Evolutionary conservation across 106 monocot genomes (phyloP), one percentile per base, ranked within the genome.

Genomic region (Acorus gramineus): DNA sequence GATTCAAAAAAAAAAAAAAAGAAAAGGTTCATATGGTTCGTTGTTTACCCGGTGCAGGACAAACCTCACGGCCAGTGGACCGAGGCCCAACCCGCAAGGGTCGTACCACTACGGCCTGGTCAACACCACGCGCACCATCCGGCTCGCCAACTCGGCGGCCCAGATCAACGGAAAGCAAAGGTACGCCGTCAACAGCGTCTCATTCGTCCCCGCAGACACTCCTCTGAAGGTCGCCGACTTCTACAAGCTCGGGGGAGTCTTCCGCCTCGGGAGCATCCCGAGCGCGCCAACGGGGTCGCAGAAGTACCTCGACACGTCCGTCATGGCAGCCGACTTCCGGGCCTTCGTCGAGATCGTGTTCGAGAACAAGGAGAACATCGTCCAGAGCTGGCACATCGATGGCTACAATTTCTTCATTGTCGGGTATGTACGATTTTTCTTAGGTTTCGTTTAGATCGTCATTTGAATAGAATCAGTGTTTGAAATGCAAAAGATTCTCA

Each of bases 81-180:
- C 91, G n/a, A 67, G 91, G 59, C 86, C 91, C 5, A 91, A 91
- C 61, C 91, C 91, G 4, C 91, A 91, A 60, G 91, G 91, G 0
- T 86, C 91, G 7, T 91, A 91, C 74, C 91, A 86, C 71, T 91
- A 91, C 57, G 91, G 91, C 8, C 60, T 73, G 57, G 77, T 91
- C 71, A 86, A 79, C 66, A 71, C 71, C 48, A 74, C 66, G 8
- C 66, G 83, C 11, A 91, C 84, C 65, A 91, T 91, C 66, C 63
- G 65, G 44, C 79, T 91, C 44, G 78, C 73, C 46, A 86, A 55
- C 73, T 84, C 86, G 3, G 75, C 83, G 4, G 72, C 69, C 2
- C 46, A 28, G 50, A 61, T 91, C 4, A 58, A 74, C 69, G 76
- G 83, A 4, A 86, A 84, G 70, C 70, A 75, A 56, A 75, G 86